Base-by-base conservation (phyloP, 2,329 filamentous ascomycete genomes). In the Amylocarpus encephaloides region DNA sequence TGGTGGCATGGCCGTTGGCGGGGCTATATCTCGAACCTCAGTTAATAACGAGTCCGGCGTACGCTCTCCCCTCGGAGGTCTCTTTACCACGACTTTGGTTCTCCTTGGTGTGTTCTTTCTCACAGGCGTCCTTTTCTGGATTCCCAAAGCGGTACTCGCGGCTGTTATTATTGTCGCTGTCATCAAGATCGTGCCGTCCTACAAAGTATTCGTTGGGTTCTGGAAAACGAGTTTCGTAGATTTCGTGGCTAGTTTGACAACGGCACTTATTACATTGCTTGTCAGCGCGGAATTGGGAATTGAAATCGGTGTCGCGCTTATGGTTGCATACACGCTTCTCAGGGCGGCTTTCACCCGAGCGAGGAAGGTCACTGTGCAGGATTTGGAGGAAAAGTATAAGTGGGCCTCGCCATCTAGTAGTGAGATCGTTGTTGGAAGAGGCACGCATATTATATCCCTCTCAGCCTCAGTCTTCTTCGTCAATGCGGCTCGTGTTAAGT, bases 21-120 rank as follows among this genome's bases (percentile, higher is more conserved):
- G 80, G 16, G 81, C 81, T 56, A 84, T 85, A 76, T 84, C 80
- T 0, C 73, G 82, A 6, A 85, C 81, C 1, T 80, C 82, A 11
- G 80, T 86, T 62, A 85, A 84, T 68, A 83, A 79, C 0, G 74
- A 81, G 32, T 82, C 78, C 41, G 76, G 78, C 19, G 82, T 85
- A 59, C 76, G 75, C 52, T 80, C 78, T 4, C 82, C 82, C 0
- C 67, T 83, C 0, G 80, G 77, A 33, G 80, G 80, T 3, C 59
- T 80, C 15, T 69, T 85, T 51, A 83, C 82, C 0, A 76, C 78
- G 2, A 79, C 72, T 6, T 77, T 82, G 43, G 79, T 86, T n/a
- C 68, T 85, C 6, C 64, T 84, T 1, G 79, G 76, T n/a, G 74
- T 85, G 15, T 85, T 80, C 61, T 74, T 80, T 53, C 75, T 85